Conservation (phyloP, 208 protist genomes). For the Leishmania turanica region DNA sequence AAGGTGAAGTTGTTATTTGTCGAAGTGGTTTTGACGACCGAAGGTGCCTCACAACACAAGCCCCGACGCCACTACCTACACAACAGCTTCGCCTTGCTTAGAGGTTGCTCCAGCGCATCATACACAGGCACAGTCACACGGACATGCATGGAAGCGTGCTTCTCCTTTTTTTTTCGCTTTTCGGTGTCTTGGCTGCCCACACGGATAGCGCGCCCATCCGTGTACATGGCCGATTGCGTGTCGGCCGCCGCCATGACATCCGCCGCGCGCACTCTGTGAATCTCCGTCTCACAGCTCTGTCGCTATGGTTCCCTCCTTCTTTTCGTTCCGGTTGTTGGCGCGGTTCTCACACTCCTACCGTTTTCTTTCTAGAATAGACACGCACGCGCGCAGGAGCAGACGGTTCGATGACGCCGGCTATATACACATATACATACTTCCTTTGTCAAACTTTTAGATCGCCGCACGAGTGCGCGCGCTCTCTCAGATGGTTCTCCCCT, state of each 20-base stretch:
- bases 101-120: not conserved
- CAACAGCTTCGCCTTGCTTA: not conserved
- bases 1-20: not conserved
- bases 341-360: not conserved
- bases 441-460: not conserved
- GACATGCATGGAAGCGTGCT: not conserved
- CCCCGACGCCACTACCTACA: not conserved
- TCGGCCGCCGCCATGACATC: not conserved
- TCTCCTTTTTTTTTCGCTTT: not conserved
- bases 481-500: not conserved
- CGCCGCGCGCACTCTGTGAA: not conserved
- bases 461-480: not conserved
- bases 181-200: not conserved
- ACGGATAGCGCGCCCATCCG: not conserved
- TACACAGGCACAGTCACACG: not conserved
- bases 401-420: not conserved
- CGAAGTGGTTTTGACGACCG: not conserved
- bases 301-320: not conserved
- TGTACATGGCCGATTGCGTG: not conserved
- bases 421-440: slow-evolving; percentile 2
- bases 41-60: not conserved
- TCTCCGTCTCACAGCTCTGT: not conserved
- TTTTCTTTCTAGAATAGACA: not conserved
- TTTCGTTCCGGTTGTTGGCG: not conserved
- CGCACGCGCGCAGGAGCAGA: not conserved